Evolutionary conservation across 495 filamentous ascomycete species (phyloP).

Genomic region (Oleoguttula mirabilis): DNA sequence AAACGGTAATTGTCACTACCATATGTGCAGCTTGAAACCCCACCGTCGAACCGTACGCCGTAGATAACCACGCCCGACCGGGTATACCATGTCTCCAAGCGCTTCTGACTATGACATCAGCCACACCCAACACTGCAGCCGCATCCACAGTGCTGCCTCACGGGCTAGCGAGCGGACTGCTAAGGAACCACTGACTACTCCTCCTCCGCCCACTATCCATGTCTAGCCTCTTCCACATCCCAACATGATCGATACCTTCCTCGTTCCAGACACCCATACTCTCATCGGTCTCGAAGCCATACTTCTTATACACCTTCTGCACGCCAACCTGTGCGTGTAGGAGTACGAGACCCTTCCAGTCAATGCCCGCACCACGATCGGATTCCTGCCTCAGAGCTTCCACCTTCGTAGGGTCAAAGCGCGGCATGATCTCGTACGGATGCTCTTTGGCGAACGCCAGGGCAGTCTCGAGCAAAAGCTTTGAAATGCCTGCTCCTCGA

Average conservation of each 20-base stretch:
- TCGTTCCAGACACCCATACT: conserved; percentile 66
- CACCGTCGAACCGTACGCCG: too few species aligned
- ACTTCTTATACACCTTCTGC: conserved; percentile 44
- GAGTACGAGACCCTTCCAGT: conserved; percentile 48
- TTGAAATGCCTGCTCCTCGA: conserved; percentile 50
- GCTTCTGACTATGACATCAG: too few species aligned
- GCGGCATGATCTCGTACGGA: conserved; percentile 33
- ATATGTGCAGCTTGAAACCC: too few species aligned
- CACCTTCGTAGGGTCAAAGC: conserved; percentile 16
- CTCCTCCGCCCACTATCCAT: conserved; percentile 5
- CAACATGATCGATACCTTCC: conserved; percentile 75
- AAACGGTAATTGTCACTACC: too few species aligned
- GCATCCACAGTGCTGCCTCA: too few species aligned
- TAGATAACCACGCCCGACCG: too few species aligned
- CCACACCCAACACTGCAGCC: too few species aligned
- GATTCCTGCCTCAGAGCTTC: conserved; percentile 17
- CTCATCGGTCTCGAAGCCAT: conserved; percentile 61
- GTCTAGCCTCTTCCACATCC: conserved; percentile 50
- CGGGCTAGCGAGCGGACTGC: conserved; percentile 10
- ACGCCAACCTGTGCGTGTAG: conserved; percentile 61
- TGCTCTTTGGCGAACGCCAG: conserved; percentile 50
- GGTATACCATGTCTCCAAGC: too few species aligned
- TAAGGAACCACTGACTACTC: conserved; percentile 5
- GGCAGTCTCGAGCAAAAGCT: conserved; percentile 49
- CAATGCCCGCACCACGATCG: conserved; percentile 2